phyloP scores from a whole-genome alignment of 495 filamentous ascomycete genomes.

The Trichoderma virens region DNA sequence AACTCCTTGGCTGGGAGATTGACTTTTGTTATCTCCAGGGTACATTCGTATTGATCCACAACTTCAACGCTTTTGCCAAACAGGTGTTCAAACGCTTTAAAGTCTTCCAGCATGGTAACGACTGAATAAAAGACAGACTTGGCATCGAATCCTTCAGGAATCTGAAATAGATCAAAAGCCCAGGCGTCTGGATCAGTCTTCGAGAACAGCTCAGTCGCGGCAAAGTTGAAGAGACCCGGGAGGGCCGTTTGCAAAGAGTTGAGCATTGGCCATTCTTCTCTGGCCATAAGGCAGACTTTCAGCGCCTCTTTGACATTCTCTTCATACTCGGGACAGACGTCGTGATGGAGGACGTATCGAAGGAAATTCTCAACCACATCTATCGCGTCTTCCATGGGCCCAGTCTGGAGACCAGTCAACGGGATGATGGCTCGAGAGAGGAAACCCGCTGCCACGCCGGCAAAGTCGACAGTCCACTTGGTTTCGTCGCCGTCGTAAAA shows the following conservation, averaged over 20 bases:
- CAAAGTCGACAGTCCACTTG: slow-evolving; percentile 74
- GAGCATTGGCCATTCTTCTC: slow-evolving; percentile 55
- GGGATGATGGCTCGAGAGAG: slow-evolving; percentile 35
- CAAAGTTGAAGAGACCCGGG: slow-evolving; percentile 71
- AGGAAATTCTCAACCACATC: slow-evolving; percentile 74
- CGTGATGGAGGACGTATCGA: slow-evolving; percentile 75
- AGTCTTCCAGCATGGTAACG: slow-evolving; percentile 26
- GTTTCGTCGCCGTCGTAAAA: slow-evolving; percentile 39
- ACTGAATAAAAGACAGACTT: slow-evolving; percentile 32
- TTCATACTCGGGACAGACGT: slow-evolving; percentile 75
- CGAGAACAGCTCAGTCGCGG: slow-evolving; percentile 25
- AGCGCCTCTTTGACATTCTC: slow-evolving; percentile 59
- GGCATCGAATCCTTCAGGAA: slow-evolving; percentile 12
- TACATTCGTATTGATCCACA: neutral
- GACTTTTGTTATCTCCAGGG: neutral
- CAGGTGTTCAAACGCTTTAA: slow-evolving; percentile 19
- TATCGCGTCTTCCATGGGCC: slow-evolving; percentile 17
- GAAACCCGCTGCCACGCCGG: slow-evolving; percentile 67
- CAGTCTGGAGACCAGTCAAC: slow-evolving; percentile 17
- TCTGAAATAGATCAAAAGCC: slow-evolving; percentile 10
- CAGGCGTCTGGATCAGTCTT: slow-evolving; percentile 14
- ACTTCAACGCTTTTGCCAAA: slow-evolving; percentile 2
- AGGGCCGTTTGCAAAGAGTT: slow-evolving; percentile 38
- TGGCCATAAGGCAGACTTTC: slow-evolving; percentile 57
- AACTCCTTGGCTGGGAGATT: neutral